These are phyloP conservation scores for Wallacemonas sp. DNA, from an alignment of 208 protist genomes.

Conservation along the genomic window DNA sequence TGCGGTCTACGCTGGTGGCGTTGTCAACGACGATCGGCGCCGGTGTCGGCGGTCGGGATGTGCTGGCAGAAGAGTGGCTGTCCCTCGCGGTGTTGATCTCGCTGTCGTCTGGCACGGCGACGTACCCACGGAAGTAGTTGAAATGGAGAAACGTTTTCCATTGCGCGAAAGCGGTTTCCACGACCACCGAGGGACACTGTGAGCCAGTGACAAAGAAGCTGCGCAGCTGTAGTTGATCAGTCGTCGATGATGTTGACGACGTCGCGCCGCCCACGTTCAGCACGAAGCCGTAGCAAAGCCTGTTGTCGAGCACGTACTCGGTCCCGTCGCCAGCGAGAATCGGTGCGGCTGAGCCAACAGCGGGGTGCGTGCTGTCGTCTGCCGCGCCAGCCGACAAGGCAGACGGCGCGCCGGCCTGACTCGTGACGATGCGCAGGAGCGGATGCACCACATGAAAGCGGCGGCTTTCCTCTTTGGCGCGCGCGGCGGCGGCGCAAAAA, in stretches of 20 bases:
- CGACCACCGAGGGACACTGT: neutral
- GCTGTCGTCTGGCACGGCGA: neutral
- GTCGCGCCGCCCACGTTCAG: too few relatives aligned
- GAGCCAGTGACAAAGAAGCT: conserved; percentile 6
- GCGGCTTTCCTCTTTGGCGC: conserved; percentile 12
- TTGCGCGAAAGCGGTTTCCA: neutral
- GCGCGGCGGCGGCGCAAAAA: conserved; percentile 14
- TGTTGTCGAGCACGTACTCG: conserved; percentile 39
- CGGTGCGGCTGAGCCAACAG: too few relatives aligned
- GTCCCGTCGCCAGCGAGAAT: neutral
- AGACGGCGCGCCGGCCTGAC: neutral
- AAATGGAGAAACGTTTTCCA: conserved; percentile 5
- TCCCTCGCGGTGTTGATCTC: neutral
- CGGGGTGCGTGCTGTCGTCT: conserved; percentile 3
- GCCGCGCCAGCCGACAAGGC: too few relatives aligned
- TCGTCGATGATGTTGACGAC: too few relatives aligned
- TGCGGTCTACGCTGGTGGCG: neutral
- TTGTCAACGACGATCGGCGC: neutral
- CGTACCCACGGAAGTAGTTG: conserved; percentile 12
- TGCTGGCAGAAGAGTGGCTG: neutral
- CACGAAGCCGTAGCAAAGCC: conserved; percentile 61
- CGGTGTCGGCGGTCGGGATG: neutral
- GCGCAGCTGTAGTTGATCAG: conserved; percentile 6
- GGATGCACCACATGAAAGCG: conserved; percentile 16
- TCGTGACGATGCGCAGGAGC: neutral